Evolutionary conservation across 108 stramenopile species (phyloP), one percentile per base, ranked within the genome.

Genomic region (Fragilariopsis cylindrus): DNA sequence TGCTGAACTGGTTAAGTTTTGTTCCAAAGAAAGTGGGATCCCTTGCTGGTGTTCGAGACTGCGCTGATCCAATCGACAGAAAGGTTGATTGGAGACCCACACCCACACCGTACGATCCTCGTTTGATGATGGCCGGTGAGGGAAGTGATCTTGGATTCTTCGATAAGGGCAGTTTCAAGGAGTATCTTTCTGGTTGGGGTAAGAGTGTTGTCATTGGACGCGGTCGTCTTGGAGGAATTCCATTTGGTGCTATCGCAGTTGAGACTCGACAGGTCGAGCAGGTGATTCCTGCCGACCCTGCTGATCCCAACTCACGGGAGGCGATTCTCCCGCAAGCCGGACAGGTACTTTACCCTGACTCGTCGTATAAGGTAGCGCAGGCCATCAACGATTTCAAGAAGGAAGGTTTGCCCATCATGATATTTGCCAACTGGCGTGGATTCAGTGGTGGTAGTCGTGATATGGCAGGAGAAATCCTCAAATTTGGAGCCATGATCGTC

Each of bases 371-470:
- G 96, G 96, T 94, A 48, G 98, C 98, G 3, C 96, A 97, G 80
- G 98, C 97, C 47, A 95, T 98, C 68, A 74, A 84, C 40, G 98
- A 99, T 81, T 99, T 99, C 86, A 89, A 89, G 81, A 96, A 96
- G 77, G 98, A 99, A 83, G 96, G 96, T 53, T 90, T 99, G 71
- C 98, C 98, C 6, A 85, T 98, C 45, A 98, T 99, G 90, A 97
- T 99, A 75, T 98, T 99, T 76, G 98, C 98, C 60, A 99, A 99
- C 90, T 99, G 98, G 98, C 93, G 98, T 80, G 98, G 98, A 69
- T 99, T 99, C 85, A 85, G 83, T 76, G 98, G 98, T 60, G 98
- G 98, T 60, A 97, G 94, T 52, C 93, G 98, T 72, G 98, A 99
- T 81, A 99, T 99, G 98, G 96, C 95, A 68, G 96, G 94, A 52